Base-by-base conservation (phyloP, 2,329 filamentous ascomycete genomes). In the Pseudogymnoascus sp. region DNA sequence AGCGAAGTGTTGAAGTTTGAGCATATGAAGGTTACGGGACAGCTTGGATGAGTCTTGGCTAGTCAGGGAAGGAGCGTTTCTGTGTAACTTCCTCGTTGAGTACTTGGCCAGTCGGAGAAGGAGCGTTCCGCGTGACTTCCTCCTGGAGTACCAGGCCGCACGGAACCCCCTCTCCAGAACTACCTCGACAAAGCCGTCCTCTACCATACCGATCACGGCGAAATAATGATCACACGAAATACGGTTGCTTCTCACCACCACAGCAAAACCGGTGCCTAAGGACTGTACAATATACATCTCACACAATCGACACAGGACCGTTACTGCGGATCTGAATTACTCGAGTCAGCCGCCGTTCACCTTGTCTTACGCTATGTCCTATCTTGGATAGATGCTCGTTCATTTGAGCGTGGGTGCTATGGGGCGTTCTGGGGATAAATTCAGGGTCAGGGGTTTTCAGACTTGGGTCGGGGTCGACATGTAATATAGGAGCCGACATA, bases 11-110 rank as follows among this genome's bases (percentile, higher is more conserved):
- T 60, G 7, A 33, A 20, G 43, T 37, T 14, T 30, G 59, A 60
- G 41, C 59, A 57, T 33, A 33, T 53, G 47, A 53, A 53, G 47
- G 28, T 53, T 33, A 20, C 47, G n/a, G 47, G 28, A 14, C 47
- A 53, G 15, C 47, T 53, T 53, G 28, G 47, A 33, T 53, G 47
- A 53, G 47, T 8, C 11, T 53, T 53, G 28, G 18, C n/a, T 22
- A 14, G 28, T 7, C n/a, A 12, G 28, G 47, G 47, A 53, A 53
- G 15, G 47, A 33, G 28, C 47, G 9, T 6, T 50, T 7, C 28
- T 14, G 9, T 28, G 28, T 33, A 20, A 53, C 47, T 53, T 53
- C 28, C 28, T 53, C 28, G n/a, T 8, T n/a, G 28, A 33, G 9
- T 18, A 18, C 9, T 4, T 6, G n/a, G 5, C 5, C 9, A 53